phyloP scores from a whole-genome alignment of 2,329 filamentous ascomycete species.

The Epichloe gansuensis region DNA sequence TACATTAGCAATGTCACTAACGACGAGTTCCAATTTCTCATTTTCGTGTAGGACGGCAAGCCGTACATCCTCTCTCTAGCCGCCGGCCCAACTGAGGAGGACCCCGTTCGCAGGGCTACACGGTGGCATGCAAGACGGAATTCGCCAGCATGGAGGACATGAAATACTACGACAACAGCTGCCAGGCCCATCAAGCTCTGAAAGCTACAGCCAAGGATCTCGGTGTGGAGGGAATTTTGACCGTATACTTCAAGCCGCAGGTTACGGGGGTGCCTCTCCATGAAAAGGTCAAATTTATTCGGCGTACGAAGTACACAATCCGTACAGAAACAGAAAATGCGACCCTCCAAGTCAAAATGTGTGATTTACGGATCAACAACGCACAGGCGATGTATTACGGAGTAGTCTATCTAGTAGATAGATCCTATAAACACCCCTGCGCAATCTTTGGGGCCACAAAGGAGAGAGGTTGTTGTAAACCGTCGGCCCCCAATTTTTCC shows the following conservation, averaged over 20 bases:
- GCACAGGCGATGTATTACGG: too few species aligned
- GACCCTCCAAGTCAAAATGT: not conserved
- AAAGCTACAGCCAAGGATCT: conserved; percentile 24
- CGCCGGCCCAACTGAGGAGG: conserved; percentile 41
- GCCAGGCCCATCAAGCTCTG: conserved; percentile 29
- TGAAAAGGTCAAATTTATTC: not conserved
- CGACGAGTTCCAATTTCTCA: not conserved
- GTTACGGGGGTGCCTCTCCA: conserved; percentile 12
- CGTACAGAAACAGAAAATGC: too few species aligned
- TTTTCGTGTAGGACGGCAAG: conserved; percentile 46
- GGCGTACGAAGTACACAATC: too few species aligned
- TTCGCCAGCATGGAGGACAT: conserved; percentile 57
- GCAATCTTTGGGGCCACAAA: not conserved
- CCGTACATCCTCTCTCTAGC: conserved; percentile 52
- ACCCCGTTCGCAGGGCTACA: conserved; percentile 54
- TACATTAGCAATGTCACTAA: conserved; percentile 3
- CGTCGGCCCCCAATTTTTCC: not conserved
- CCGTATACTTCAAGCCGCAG: conserved; percentile 28
- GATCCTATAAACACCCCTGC: too few species aligned
- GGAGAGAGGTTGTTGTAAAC: not conserved
- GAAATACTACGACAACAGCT: conserved; percentile 53
- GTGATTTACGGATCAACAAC: not conserved
- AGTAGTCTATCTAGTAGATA: too few species aligned
- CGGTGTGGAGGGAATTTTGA: conserved; percentile 24
- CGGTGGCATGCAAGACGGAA: conserved; percentile 47